Evolutionary conservation across 768 basidiomycete species (phyloP), one percentile per base, ranked within the genome.

Genomic region (Boletus patriciae): DNA sequence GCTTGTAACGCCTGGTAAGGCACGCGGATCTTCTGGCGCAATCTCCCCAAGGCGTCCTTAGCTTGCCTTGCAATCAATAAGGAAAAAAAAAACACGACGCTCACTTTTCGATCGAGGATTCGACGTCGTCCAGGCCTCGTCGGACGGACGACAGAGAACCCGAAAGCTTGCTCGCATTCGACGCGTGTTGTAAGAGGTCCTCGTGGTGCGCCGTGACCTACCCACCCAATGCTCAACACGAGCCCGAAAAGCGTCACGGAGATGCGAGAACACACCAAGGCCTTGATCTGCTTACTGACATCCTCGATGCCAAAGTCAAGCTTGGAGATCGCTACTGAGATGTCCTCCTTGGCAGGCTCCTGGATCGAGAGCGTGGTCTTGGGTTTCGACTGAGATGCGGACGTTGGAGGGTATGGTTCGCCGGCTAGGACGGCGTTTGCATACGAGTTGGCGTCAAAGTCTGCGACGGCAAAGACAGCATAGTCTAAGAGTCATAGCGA

Each of bases 381-480:
- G 36, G 47, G 48, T 44, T 63, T 72, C 55, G 27, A 63, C 52
- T 29, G 69, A 8, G 21, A 52, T 0, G 63, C 72, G 73, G 70
- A 66, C 55, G 72, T 74, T 49, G 79, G 71, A 13, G 85, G 82
- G 68, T 95, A 92, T 0, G 84, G 69, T 62, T 94, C 88, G 25
- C 92, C 90, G 6, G 94, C 88, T 23, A 98, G 80, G 52, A 96
- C 82, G 16, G 92, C 86, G 70, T 94, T 94, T 3, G 95, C 95
- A 69, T 95, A 97, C 41, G 90, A 88, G 66, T 91, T 89, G 16
- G 92, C 80, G 69, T 96, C 88, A 70, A 98, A 98, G 34, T 85
- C 79, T 3, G 84, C 70, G 41, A 74, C 79, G 29, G 90, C 78
- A 66, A 97, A 98, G 45, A 87, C 80, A 16, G 85, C 69, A 66